Evolutionary conservation across 805 yeast genomes (phyloP).

Genomic region (Metschnikowia koreensis): DNA sequence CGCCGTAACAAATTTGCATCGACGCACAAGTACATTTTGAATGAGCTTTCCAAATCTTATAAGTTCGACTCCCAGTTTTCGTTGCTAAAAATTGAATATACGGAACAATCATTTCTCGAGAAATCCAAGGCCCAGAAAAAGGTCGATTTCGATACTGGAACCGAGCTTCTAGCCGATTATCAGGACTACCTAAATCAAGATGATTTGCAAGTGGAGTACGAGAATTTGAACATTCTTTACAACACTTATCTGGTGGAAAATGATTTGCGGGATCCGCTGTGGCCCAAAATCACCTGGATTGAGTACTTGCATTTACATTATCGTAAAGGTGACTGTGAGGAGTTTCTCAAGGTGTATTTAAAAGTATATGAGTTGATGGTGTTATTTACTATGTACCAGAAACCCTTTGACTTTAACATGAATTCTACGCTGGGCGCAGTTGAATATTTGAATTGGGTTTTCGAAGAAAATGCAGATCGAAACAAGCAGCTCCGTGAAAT

Average conservation of each 20-base stretch:
- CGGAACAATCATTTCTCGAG: constrained; percentile 31
- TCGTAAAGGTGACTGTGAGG: constrained; percentile 27
- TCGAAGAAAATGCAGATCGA: background rate
- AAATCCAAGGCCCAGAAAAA: constrained; percentile 8
- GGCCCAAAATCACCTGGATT: constrained; percentile 42
- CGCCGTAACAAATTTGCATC: constrained; percentile 24
- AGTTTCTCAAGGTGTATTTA: constrained; percentile 28
- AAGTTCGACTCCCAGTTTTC: constrained; percentile 25
- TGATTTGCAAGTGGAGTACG: constrained; percentile 11
- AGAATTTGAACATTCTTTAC: constrained; percentile 27
- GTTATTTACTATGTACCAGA: background rate
- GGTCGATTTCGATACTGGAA: constrained; percentile 4
- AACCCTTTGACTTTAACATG: background rate
- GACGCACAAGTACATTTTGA: constrained; percentile 31
- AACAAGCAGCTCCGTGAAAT: constrained; percentile 15
- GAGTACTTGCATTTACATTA: constrained; percentile 30
- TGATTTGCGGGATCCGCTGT: constrained; percentile 24
- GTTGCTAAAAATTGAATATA: constrained; percentile 32
- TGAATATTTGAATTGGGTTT: background rate
- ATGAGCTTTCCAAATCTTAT: constrained; percentile 25
- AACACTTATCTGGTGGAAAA: constrained; percentile 32
- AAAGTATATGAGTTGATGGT: constrained; percentile 34
- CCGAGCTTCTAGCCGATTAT: constrained; percentile 30
- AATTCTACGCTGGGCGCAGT: background rate
- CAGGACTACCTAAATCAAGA: constrained; percentile 18